Evolutionary conservation across 257 asterid genomes (phyloP).

Genomic region (Fraxinus pennsylvanica): DNA sequence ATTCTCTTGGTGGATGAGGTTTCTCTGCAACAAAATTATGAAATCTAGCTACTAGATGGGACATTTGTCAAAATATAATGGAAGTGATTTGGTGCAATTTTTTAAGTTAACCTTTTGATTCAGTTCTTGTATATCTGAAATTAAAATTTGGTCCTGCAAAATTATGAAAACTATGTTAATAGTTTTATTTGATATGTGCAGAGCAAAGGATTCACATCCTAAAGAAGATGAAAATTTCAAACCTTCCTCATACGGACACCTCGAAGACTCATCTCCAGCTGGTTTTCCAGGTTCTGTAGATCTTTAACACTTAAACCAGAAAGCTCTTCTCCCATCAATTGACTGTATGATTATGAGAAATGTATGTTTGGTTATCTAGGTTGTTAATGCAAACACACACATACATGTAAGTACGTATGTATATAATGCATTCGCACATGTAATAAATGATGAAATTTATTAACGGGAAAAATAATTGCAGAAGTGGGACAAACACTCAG

Average conservation of each 20-base stretch:
- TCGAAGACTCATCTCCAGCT: constrained; percentile 65
- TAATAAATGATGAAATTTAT: background rate
- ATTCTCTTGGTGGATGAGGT: constrained; percentile 67
- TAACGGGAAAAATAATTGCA: background rate
- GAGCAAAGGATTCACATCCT: background rate
- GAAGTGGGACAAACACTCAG: background rate
- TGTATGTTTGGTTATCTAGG: constrained; percentile 10
- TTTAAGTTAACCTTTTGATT: constrained; percentile 50
- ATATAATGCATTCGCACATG: background rate
- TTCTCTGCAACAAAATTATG: constrained; percentile 53
- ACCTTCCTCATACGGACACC: constrained; percentile 71
- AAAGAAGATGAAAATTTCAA: constrained; percentile 14
- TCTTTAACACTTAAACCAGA: constrained; percentile 58
- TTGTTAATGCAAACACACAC: background rate
- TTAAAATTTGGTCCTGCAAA: constrained; percentile 58
- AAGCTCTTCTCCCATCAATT: constrained; percentile 75
- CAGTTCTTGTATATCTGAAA: constrained; percentile 64
- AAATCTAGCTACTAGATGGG: constrained; percentile 32
- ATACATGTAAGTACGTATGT: background rate
- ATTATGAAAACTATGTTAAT: constrained; percentile 22
- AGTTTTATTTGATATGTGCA: background rate
- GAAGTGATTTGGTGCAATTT: background rate
- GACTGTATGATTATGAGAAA: constrained; percentile 38
- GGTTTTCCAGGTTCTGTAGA: constrained; percentile 63
- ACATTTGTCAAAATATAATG: constrained; percentile 8